These are phyloP conservation scores for Sistotremastrum niveocremeum DNA, from an alignment of 768 basidiomycete genomes.

Conservation along the genomic window DNA sequence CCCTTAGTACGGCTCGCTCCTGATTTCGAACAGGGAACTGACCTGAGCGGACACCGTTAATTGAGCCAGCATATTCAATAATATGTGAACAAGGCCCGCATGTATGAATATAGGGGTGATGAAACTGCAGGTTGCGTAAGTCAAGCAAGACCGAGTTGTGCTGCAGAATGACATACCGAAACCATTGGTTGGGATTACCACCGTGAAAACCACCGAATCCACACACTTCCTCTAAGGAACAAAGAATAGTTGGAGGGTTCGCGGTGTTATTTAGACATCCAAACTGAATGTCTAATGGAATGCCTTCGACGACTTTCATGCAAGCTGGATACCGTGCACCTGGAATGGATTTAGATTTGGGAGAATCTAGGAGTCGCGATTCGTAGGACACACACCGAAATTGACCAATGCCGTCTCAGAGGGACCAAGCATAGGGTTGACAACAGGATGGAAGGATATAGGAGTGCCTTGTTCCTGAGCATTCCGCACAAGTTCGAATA, in stretches of 20 bases:
- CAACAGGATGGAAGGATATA: conserved; percentile 70
- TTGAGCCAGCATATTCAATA: conserved; percentile 86
- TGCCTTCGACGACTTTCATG: conserved; percentile 57
- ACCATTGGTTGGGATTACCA: conserved; percentile 39
- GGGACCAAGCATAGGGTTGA: conserved; percentile 89
- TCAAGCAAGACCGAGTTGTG: neutral
- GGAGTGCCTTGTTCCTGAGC: conserved; percentile 63
- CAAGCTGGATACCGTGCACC: conserved; percentile 84
- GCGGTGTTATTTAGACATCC: conserved; percentile 74
- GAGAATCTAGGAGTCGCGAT: conserved; percentile 1
- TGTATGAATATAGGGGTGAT: conserved; percentile 86
- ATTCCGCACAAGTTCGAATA: conserved; percentile 79
- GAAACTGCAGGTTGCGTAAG: conserved; percentile 36
- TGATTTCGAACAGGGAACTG: conserved; percentile 3
- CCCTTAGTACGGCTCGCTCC: conserved; percentile 4
- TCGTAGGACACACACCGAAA: conserved; percentile 33
- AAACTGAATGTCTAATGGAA: conserved; percentile 41
- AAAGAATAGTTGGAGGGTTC: conserved; percentile 56
- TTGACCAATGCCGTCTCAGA: conserved; percentile 72
- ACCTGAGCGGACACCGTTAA: conserved; percentile 68
- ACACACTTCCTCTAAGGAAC: conserved; percentile 72
- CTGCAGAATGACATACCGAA: conserved; percentile 27
- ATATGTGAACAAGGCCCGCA: conserved; percentile 87
- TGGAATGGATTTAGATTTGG: conserved; percentile 14
- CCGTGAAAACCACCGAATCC: conserved; percentile 66